phyloP scores from a whole-genome alignment of 2,329 filamentous ascomycete genomes.

The Nothophoma quercina region DNA sequence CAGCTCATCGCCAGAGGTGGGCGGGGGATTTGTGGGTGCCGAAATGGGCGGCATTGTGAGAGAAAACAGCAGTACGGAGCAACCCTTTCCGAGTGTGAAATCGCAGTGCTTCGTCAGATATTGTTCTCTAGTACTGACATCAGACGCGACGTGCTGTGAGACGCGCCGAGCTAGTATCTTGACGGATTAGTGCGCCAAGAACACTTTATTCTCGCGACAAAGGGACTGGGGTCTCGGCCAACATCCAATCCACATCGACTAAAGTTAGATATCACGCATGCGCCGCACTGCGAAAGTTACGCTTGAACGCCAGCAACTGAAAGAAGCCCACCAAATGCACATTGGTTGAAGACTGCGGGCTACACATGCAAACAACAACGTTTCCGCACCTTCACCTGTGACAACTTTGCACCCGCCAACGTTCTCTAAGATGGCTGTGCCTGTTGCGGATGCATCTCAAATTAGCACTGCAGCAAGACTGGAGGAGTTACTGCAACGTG shows the following conservation, averaged over 20 bases:
- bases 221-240: conserved; percentile 9
- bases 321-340: not conserved
- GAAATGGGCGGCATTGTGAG: conserved; percentile 17
- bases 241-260: conserved; percentile 17
- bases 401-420: not conserved
- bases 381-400: not conserved
- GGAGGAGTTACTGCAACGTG: conserved; percentile 51
- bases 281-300: conserved; percentile 4
- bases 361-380: not conserved
- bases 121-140: not conserved
- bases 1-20: conserved; percentile 56
- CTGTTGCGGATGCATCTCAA: conserved; percentile 31
- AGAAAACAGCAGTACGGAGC: no score
- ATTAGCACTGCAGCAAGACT: conserved; percentile 45
- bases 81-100: no score
- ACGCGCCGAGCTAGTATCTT: not conserved
- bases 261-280: conserved; percentile 1
- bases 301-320: not conserved
- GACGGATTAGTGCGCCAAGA: conserved; percentile 5
- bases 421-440: conserved; percentile 36
- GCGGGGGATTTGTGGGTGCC: conserved; percentile 26
- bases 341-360: not conserved
- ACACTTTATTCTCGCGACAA: conserved; percentile 18
- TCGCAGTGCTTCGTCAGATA: no score
- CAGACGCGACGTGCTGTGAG: not conserved